Conservation (phyloP, 2,329 filamentous ascomycete genomes). For the Clarireedia monteithiana region DNA sequence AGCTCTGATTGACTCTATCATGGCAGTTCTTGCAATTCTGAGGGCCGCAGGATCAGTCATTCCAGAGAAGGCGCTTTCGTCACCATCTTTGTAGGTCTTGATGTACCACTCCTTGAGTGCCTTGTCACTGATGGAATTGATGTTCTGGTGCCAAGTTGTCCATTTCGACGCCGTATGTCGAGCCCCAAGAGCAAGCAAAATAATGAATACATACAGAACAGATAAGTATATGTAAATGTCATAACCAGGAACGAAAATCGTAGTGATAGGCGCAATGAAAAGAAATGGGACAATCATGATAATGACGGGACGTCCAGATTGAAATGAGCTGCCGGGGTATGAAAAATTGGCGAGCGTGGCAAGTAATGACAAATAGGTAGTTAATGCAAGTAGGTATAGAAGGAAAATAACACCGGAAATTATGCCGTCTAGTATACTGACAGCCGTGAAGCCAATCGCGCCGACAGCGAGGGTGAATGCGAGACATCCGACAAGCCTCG, state of each 20-base stretch:
- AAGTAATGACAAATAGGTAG: slow-evolving; percentile 49
- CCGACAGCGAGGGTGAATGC: slow-evolving; percentile 30
- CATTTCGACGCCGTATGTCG: slow-evolving; percentile 47
- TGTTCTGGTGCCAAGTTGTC: slow-evolving; percentile 47
- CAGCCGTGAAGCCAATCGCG: slow-evolving; percentile 40
- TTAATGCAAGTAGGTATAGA: slow-evolving; percentile 49
- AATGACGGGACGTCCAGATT: slow-evolving; percentile 40
- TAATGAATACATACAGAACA: slow-evolving; percentile 44
- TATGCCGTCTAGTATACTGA: slow-evolving; percentile 37
- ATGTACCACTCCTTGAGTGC: slow-evolving; percentile 38
- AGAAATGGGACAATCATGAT: slow-evolving; percentile 48
- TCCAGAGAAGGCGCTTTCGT: slow-evolving; percentile 17
- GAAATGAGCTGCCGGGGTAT: slow-evolving; percentile 44
- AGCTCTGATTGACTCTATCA: slow-evolving; percentile 32
- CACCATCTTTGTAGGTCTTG: slow-evolving; percentile 4
- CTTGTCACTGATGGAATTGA: slow-evolving; percentile 42
- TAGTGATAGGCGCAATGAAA: slow-evolving; percentile 49
- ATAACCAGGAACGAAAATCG: slow-evolving; percentile 40
- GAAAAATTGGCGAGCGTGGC: slow-evolving; percentile 42
- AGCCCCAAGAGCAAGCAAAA: slow-evolving; percentile 42
- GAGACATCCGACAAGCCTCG: slow-evolving; percentile 41
- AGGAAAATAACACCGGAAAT: slow-evolving; percentile 47
- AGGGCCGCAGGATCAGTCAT: slow-evolving; percentile 27
- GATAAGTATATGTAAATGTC: slow-evolving; percentile 49
- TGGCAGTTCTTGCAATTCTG: slow-evolving; percentile 3